phyloP scores from a whole-genome alignment of 257 asterid genomes.

The Jaltomata sinuosa region DNA sequence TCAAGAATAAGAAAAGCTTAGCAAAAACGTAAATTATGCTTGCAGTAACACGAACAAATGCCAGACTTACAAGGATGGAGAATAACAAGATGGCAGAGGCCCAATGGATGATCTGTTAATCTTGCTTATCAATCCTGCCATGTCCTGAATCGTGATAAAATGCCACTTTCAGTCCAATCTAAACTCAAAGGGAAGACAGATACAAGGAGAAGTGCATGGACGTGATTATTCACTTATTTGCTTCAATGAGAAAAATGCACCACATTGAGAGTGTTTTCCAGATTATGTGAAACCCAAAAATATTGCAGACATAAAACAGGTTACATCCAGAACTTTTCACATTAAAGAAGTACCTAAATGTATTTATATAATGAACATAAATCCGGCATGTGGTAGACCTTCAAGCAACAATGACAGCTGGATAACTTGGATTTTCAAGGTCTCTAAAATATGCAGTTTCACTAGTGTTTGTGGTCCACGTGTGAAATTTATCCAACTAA shows the following conservation, averaged over 20 bases:
- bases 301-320: neutral
- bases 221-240: neutral
- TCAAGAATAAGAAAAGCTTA: neutral
- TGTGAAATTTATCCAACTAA: neutral
- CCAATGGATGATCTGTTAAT: conserved; percentile 97
- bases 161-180: neutral
- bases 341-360: neutral
- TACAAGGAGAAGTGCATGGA: neutral
- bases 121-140: conserved; percentile 98
- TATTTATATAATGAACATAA: neutral
- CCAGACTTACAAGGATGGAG: conserved; percentile 79
- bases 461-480: neutral
- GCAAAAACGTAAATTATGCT: neutral
- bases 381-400: neutral
- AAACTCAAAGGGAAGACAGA: neutral
- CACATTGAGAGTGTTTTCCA: neutral
- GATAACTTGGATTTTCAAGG: neutral
- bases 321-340: neutral
- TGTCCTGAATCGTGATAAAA: conserved; percentile 56
- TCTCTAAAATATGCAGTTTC: neutral
- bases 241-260: neutral
- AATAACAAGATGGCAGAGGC: conserved; percentile 95
- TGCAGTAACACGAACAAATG: neutral
- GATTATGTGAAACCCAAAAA: neutral
- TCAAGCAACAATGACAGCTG: neutral